These are phyloP conservation scores for Dendrobium catenatum DNA, from an alignment of 106 monocot genomes.

Conservation along the genomic window DNA sequence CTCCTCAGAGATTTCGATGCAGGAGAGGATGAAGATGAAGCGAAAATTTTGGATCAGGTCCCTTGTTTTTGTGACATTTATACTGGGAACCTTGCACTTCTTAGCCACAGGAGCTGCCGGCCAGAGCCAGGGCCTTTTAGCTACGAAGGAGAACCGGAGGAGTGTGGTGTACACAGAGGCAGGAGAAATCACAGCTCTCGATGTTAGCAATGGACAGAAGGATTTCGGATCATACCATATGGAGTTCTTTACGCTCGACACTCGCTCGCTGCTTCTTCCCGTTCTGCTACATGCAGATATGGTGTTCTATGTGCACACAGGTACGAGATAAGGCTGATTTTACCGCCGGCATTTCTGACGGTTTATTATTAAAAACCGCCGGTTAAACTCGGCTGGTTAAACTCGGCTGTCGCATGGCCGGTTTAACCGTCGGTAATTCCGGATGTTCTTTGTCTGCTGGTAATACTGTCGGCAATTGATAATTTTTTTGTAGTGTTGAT, in stretches of 20 bases:
- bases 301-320: conserved; percentile 79
- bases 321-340: conserved; percentile 9
- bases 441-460: no score
- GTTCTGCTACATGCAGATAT: conserved; percentile 80
- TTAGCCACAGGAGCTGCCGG: not conserved
- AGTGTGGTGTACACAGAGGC: conserved; percentile 31
- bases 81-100: not conserved
- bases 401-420: no score
- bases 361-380: no score
- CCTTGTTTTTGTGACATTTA: not conserved
- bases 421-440: no score
- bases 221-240: conserved; percentile 41
- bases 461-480: no score
- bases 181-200: conserved; percentile 59
- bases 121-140: conserved; percentile 10
- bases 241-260: conserved; percentile 66
- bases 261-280: conserved; percentile 67
- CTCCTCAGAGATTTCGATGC: not conserved
- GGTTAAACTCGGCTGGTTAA: no score
- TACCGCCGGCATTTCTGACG: no score
- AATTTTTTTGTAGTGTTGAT: no score
- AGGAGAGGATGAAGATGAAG: not conserved
- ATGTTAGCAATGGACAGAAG: conserved; percentile 36
- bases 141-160: conserved; percentile 52
- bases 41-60: not conserved